Conservation (phyloP, 192 early-diverging fungal genomes). For the Rhizoclosmatium globosum region DNA sequence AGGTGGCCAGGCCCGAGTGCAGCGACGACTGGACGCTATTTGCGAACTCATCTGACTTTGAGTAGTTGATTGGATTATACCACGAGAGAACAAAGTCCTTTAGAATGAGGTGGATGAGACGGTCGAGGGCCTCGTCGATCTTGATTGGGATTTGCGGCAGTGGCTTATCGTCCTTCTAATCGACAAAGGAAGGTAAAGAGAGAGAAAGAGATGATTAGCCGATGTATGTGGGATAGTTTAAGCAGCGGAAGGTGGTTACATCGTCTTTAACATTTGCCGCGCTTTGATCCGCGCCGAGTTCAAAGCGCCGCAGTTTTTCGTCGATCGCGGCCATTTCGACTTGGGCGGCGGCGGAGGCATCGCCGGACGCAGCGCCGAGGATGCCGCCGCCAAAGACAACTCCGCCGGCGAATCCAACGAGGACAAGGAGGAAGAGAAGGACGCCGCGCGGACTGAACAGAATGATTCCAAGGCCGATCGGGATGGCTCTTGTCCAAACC, state of each 20-base stretch:
- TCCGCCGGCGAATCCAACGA: slow-evolving; percentile 6
- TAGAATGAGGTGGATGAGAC: slow-evolving; percentile 42
- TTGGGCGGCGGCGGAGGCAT: background rate
- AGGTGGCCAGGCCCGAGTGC: slow-evolving; percentile 30
- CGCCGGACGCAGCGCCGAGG: background rate
- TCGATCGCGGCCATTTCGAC: slow-evolving; percentile 12
- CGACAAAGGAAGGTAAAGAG: background rate
- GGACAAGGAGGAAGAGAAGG: background rate
- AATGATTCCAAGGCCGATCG: background rate
- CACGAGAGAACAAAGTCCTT: slow-evolving; percentile 53
- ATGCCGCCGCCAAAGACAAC: slow-evolving; percentile 14
- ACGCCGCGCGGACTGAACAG: slow-evolving; percentile 30
- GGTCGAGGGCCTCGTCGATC: slow-evolving; percentile 23
- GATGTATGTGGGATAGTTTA: too few relatives aligned
- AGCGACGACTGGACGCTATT: slow-evolving; percentile 36
- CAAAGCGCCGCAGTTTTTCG: background rate
- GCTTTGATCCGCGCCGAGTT: background rate
- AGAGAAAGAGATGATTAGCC: background rate
- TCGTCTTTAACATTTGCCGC: background rate
- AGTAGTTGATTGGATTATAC: slow-evolving; percentile 50
- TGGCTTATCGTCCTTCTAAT: background rate
- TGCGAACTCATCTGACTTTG: slow-evolving; percentile 47
- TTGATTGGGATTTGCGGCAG: background rate
- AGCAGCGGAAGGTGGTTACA: background rate
- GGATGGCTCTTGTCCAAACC: background rate